Percentiles rank a stretch among this genome's conserved stretches.
Evolutionary conservation across 352 stramenopile species (phyloP).

Genomic region (Phytopythium aichiense): DNA sequence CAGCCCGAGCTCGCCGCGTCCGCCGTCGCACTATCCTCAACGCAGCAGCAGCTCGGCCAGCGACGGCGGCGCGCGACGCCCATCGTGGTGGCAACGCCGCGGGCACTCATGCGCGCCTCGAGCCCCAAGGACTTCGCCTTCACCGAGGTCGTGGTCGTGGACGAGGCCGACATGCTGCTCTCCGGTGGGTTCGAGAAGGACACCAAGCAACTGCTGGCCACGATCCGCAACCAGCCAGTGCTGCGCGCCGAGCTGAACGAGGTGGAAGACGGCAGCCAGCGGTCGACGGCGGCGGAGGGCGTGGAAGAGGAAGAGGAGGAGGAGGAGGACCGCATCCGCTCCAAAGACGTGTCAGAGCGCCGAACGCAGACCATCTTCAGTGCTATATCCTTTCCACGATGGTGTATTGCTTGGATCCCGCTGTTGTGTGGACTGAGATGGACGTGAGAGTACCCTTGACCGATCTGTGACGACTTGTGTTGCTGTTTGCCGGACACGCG

Average conservation of each 20-base stretch:
- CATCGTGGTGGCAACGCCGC: constrained; percentile 62
- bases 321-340: constrained; percentile 11
- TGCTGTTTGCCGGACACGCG: constrained; percentile 20
- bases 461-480: constrained; percentile 9
- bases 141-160: constrained; percentile 65
- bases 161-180: constrained; percentile 83
- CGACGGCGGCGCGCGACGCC: constrained; percentile 27
- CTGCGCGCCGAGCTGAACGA: constrained; percentile 39
- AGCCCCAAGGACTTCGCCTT: constrained; percentile 73
- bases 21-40: constrained; percentile 45
- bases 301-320: constrained; percentile 13
- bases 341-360: constrained; percentile 19
- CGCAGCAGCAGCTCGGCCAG: constrained; percentile 38
- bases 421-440: constrained; percentile 1
- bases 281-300: neutral
- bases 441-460: constrained; percentile 17
- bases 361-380: constrained; percentile 72
- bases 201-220: constrained; percentile 78
- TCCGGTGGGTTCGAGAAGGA: constrained; percentile 68
- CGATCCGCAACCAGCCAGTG: constrained; percentile 76
- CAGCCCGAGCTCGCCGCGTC: constrained; percentile 32
- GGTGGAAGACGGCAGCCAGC: constrained; percentile 6
- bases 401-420: neutral
- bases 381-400: constrained; percentile 59
- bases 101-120: constrained; percentile 54